Percentiles rank a stretch among this genome's conserved stretches.
Conservation (phyloP, 2,329 filamentous ascomycete genomes). For the Aspergillus sp. region DNA sequence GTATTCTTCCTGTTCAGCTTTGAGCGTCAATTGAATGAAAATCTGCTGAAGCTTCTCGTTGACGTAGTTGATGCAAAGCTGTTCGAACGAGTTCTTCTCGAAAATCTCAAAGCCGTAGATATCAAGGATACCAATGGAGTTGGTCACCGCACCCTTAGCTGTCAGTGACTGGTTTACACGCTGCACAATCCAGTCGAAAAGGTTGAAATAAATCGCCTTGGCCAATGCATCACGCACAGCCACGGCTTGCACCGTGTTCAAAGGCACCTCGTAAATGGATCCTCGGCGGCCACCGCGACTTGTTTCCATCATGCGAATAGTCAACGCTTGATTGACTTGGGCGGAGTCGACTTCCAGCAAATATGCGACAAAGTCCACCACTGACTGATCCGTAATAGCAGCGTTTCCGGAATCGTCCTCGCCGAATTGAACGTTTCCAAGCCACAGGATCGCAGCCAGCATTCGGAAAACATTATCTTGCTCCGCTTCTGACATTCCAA, state of each 20-base stretch:
- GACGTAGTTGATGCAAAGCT: conserved; percentile 99
- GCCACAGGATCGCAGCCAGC: conserved; percentile 88
- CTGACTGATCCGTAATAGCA: conserved; percentile 81
- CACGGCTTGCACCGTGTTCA: conserved; percentile 84
- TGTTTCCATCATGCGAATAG: conserved; percentile 81
- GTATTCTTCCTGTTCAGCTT: conserved; percentile 97
- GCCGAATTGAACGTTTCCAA: conserved; percentile 87
- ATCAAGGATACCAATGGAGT: conserved; percentile 95
- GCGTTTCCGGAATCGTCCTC: conserved; percentile 92
- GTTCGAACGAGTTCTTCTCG: conserved; percentile 98
- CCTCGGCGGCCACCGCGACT: conserved; percentile 68
- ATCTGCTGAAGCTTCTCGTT: conserved; percentile 99
- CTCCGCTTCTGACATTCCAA: conserved; percentile 83
- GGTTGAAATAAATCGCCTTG: conserved; percentile 95
- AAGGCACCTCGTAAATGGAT: conserved; percentile 72
- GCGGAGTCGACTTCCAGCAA: conserved; percentile 83
- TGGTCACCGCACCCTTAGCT: conserved; percentile 73
- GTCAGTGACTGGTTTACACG: conserved; percentile 88
- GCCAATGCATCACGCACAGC: conserved; percentile 88
- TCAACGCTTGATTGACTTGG: conserved; percentile 83
- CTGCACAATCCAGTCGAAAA: conserved; percentile 98
- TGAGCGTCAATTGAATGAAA: conserved; percentile 95
- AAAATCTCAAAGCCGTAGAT: conserved; percentile 99
- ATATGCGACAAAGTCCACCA: conserved; percentile 93
- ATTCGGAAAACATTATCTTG: conserved; percentile 98